A percentile compares a stretch with the other conserved stretches of the same genome.
Evolutionary conservation across 768 basidiomycete genomes (phyloP).

Genomic region (Leccinum arenicola): DNA sequence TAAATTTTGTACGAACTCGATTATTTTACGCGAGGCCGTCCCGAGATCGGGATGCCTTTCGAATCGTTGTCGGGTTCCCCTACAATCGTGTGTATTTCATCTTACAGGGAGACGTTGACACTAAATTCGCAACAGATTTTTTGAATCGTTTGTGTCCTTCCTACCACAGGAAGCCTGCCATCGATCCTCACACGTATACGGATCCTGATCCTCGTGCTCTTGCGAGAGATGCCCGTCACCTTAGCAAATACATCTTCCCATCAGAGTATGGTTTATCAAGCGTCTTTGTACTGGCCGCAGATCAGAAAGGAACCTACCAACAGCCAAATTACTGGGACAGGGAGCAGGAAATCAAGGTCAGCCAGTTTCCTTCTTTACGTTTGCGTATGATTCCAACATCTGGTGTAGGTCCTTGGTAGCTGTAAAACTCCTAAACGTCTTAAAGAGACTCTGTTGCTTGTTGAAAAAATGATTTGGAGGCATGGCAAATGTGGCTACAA

Average conservation of each 20-base stretch:
- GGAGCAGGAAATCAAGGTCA: constrained; percentile 70
- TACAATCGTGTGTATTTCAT: constrained; percentile 50
- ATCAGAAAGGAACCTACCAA: constrained; percentile 28
- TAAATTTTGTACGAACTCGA: constrained; percentile 50
- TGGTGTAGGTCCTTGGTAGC: constrained; percentile 36
- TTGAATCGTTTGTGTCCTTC: constrained; percentile 56
- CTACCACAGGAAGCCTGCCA: constrained; percentile 33
- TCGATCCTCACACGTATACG: constrained; percentile 28
- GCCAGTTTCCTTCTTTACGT: constrained; percentile 1
- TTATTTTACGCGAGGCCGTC: constrained; percentile 69
- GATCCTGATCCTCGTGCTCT: constrained; percentile 48
- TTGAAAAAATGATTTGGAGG: constrained; percentile 63
- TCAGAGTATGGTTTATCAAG: constrained; percentile 68
- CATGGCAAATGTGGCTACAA: constrained; percentile 72
- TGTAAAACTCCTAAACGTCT: constrained; percentile 76
- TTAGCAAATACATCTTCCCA: constrained; percentile 85
- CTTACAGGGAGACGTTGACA: neutral
- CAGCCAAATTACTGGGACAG: constrained; percentile 57
- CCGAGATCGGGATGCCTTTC: constrained; percentile 45
- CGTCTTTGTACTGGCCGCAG: constrained; percentile 43
- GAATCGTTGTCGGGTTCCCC: constrained; percentile 64
- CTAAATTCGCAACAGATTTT: constrained; percentile 45
- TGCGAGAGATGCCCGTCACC: constrained; percentile 51
- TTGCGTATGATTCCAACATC: neutral
- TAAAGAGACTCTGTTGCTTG: constrained; percentile 47